Conservation (phyloP, 2,329 filamentous ascomycete genomes). For the Didymella exigua region DNA sequence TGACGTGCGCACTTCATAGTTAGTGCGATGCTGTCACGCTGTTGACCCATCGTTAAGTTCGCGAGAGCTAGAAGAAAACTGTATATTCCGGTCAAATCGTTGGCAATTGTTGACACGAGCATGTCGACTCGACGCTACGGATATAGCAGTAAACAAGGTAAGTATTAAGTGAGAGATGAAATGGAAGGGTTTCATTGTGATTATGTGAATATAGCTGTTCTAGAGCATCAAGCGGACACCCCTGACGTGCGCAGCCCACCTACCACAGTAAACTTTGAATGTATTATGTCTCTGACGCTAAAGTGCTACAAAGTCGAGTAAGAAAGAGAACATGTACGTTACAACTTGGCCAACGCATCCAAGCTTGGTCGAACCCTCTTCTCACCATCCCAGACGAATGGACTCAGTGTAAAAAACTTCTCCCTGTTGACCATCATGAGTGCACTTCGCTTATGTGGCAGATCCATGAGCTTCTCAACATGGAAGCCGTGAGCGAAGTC, state of each 20-base stretch:
- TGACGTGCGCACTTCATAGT: slow-evolving; percentile 17
- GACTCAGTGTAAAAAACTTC: slow-evolving; percentile 72
- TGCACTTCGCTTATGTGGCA: slow-evolving; percentile 73
- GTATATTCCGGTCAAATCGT: not conserved
- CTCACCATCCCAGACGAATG: slow-evolving; percentile 53
- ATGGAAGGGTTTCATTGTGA: too few species aligned
- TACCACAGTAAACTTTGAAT: not conserved
- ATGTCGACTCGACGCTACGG: not conserved
- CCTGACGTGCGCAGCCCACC: too few species aligned
- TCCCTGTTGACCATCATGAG: slow-evolving; percentile 69
- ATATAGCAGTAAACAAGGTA: too few species aligned
- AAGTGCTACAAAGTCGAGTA: not conserved
- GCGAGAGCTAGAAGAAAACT: slow-evolving; percentile 3
- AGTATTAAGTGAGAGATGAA: too few species aligned
- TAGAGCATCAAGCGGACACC: too few species aligned
- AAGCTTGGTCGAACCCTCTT: slow-evolving; percentile 44
- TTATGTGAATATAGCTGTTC: too few species aligned
- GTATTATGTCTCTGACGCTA: not conserved
- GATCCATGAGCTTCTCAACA: slow-evolving; percentile 73
- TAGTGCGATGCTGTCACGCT: not conserved
- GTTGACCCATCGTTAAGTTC: not conserved
- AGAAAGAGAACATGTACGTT: not conserved
- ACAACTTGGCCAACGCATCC: slow-evolving; percentile 43
- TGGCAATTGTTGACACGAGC: not conserved
- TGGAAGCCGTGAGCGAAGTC: slow-evolving; percentile 76